Base-by-base conservation (phyloP, 345 rosid species). In the Ricinus communis region DNA sequence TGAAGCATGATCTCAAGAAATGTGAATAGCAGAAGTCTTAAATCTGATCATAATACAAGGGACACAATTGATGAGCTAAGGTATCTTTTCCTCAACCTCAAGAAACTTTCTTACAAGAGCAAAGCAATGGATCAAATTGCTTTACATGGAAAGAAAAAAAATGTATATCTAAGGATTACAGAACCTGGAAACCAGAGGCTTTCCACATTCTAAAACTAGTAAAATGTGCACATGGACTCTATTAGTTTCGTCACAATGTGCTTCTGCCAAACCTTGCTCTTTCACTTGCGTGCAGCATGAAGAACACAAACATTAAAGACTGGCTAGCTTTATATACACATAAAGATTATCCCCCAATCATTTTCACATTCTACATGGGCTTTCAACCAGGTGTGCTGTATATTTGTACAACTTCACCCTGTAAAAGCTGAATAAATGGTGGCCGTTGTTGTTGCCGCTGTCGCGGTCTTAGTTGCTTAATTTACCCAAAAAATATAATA, bases 361-460 rank as follows among this genome's bases (percentile, higher is more conserved):
- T 67, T 80, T 79, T 75, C 77, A 50, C 77, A 81, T 54, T 77
- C 75, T 80, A 53, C 68, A 31, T 2, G 40, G 43, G 78, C 82
- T 38, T 74, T 76, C 70, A 13, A 67, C 78, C 68, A 69, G 79
- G 86, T 41, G 91, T 85, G 87, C 75, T 85, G 91, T 80, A 82
- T 88, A 60, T 82, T 83, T 88, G 85, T 82, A 88, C 96, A 88
- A 84, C 96, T 91, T 88, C 88, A 85, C 88, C 95, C 40, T 43
- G 62, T 60, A 75, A 72, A 82, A 77, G 78, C 78, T 64, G 6
- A 81, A 71, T 61, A 57, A 85, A 81, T 83, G 77, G 40, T 67
- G 54, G 50, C 30, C n/a, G 66, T 16, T 50, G 7, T n/a, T 51
- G 31, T 46, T 56, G 51, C n/a, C n/a, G n/a, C n/a, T n/a, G n/a